Conservation (phyloP, 2,329 filamentous ascomycete species). For the Xylaria sp. region DNA sequence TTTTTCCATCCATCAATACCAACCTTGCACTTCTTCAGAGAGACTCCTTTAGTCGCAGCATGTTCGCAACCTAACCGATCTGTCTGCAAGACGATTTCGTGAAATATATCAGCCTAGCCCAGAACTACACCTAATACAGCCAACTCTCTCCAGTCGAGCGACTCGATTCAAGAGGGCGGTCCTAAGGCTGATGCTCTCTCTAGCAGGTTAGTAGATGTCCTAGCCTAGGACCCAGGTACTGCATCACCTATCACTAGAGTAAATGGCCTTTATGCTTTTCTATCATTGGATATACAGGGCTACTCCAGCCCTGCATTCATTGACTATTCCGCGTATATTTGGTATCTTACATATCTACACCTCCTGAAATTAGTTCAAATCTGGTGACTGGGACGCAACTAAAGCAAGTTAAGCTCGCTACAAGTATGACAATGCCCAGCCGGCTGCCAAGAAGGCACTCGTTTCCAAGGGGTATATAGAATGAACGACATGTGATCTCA, state of each 20-base stretch:
- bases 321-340: too few species aligned
- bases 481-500: neutral
- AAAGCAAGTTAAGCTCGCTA: neutral
- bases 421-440: too few species aligned
- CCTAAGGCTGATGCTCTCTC: too few species aligned
- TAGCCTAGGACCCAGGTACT: neutral
- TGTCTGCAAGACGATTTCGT: neutral
- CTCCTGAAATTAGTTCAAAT: neutral
- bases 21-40: neutral
- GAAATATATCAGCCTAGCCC: neutral
- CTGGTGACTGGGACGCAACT: neutral
- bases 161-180: neutral
- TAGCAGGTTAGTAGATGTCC: too few species aligned
- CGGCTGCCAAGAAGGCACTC: neutral
- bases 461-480: neutral
- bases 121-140: neutral
- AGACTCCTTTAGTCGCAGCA: neutral
- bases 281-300: neutral
- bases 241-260: neutral
- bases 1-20: slow-evolving; percentile 4
- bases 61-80: neutral
- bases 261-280: neutral
- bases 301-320: neutral
- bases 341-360: too few species aligned
- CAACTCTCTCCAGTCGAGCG: neutral